Percentiles rank a stretch among this genome's conserved stretches.
Conservation (phyloP, 441 rosid genomes). For the Syzygium malaccense region DNA sequence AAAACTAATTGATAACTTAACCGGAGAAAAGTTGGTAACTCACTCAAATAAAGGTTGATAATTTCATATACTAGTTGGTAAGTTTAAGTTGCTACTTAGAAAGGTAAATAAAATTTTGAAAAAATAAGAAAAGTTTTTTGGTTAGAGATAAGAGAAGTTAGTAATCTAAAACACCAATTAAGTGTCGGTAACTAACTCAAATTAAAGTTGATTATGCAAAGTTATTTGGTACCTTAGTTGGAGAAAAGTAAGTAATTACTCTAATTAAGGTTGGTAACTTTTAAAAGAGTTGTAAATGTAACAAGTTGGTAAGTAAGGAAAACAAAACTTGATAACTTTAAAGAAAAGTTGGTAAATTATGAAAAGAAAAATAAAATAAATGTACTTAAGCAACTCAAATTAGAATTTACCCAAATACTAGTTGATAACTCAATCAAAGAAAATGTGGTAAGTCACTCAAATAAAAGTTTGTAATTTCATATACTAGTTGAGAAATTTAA, state of each 20-base stretch:
- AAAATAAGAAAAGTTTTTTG: no score
- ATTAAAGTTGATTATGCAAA: neutral
- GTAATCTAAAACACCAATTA: neutral
- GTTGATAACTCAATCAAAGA: neutral
- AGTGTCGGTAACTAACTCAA: neutral
- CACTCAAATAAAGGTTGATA: neutral
- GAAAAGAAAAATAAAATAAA: neutral
- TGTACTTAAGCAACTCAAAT: neutral
- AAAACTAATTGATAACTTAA: no score
- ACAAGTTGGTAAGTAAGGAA: neutral
- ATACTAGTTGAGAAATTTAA: neutral
- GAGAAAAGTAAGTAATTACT: neutral
- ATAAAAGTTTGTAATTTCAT: neutral
- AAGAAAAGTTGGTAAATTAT: neutral
- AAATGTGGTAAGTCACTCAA: neutral
- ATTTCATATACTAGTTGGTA: neutral
- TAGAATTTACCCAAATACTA: neutral
- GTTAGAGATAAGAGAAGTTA: neutral
- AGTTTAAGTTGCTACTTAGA: neutral
- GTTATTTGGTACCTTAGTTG: neutral
- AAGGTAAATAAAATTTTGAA: neutral
- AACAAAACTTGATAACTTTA: neutral
- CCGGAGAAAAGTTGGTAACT: neutral
- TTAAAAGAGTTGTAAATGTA: neutral
- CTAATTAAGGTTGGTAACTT: neutral